Evolutionary conservation across 208 protist genomes (phyloP), one percentile per base, ranked within the genome.

Genomic region (Leishmania turanica): DNA sequence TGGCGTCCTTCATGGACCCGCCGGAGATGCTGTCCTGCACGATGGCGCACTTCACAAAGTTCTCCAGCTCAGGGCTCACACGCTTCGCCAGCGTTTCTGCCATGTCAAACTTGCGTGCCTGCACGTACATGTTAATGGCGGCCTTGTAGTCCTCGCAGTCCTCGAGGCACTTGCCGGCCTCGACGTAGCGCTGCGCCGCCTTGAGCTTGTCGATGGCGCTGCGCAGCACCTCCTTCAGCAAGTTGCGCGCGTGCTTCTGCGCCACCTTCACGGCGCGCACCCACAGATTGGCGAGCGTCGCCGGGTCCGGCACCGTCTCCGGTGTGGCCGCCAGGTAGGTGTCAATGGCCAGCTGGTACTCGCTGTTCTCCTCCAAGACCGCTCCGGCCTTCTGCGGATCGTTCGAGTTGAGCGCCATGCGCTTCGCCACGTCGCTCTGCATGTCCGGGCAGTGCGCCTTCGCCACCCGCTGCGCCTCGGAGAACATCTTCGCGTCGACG

Each of bases 121-220:
- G 83, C 51, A 99, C 96, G 89, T 99, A 99, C 88, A 99, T 96
- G 80, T 99, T 95, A 86, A 99, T 96, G 21, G 98, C 98, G 13
- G 86, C 91, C 82, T 92, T 93, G 92, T 96, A 98, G 77, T 98
- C 92, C 85, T 98, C 96, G 83, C 96, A 96, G 80, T 97, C 91
- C 89, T 97, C 95, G 0, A 96, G 86, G 42, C 94, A 96, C 82
- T 94, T 93, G 40, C 95, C 97, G 6, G 95, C 96, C 81, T 96
- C 93, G 40, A 98, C 94, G 84, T 88, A 97, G 66, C 93, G 90
- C 64, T 96, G 69, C 49, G 88, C 89, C 56, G 95, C 91, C 70
- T 97, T 93, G 42, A 98, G 88, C 83, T 96, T 92, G n/a, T 85
- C 85, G 27, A 83, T 91, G 24, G 89, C 92, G 17, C 87, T 87